Evolutionary conservation across 225 moss, liverwort and hornwort genomes (phyloP), one percentile per base, ranked within the genome.

Genomic region (Pseudoscleropodium purum): DNA sequence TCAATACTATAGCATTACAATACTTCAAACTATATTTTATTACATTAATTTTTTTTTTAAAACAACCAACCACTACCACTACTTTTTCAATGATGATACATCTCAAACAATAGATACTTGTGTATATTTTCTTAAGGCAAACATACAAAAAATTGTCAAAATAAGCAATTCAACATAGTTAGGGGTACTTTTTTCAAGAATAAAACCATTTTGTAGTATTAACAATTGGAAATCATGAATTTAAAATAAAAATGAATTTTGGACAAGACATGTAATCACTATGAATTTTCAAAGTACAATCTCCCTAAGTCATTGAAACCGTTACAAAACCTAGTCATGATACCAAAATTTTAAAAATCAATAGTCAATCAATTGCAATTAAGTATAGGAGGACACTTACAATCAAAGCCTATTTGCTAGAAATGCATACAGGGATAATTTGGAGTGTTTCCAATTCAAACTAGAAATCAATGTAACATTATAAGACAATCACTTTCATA

Each of bases 321-420:
- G 0, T 69, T 24, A n/a, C 6, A 69, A 13, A 69, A 7, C 13
- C 0, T 24, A 6, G 1, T n/a, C 1, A 69, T 7, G n/a, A 23
- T 7, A n/a, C 4, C 2, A 0, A n/a, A 21, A n/a, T 69, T 2
- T 69, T 13, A 1, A 13, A 1, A 24, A 69, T 23, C 69, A 69
- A 69, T 0, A n/a, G 0, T 7, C 24, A 13, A n/a, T 1, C 7
- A 8, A 70, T 25, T n/a, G 6, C 7, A 70, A 13, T 39, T 24
- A 5, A 70, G 2, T 8, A 14, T 24, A 0, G 0, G 2, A 13
- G 2, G 1, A 39, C 39, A 24, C 2, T n/a, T 13, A 13, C 4
- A n/a, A 7, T 13, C 24, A 0, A 39, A 7, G 4, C 1, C 4
- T 13, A n/a, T 4, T 4, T 23, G 0, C 2, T 0, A n/a, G 0